Evolutionary conservation across 108 stramenopile genomes (phyloP).

Genomic region (Epithemia pelagica): DNA sequence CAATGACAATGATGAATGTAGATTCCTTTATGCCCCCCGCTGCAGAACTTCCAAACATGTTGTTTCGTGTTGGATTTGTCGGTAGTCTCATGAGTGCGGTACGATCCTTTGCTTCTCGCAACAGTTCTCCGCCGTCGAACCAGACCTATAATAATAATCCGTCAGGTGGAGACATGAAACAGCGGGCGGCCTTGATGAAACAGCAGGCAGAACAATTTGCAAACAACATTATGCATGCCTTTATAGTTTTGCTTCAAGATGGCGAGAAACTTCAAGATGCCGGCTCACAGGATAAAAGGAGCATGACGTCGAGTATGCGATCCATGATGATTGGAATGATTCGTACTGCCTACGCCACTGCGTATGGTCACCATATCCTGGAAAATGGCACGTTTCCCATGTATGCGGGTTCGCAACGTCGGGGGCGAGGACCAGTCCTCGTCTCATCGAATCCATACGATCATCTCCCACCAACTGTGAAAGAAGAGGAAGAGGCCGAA

Average conservation of each 20-base stretch:
- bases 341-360: not conserved
- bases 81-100: conserved; percentile 46
- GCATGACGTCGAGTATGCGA: too few relatives aligned
- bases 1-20: not conserved
- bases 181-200: conserved; percentile 11
- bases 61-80: conserved; percentile 53
- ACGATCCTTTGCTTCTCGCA: conserved; percentile 4
- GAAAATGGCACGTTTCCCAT: not conserved
- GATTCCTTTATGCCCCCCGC: conserved; percentile 3
- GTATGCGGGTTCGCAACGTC: not conserved
- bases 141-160: conserved; percentile 12
- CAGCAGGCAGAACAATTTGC: conserved; percentile 23
- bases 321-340: not conserved
- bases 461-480: conserved; percentile 16
- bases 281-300: not conserved
- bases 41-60: conserved; percentile 1
- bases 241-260: conserved; percentile 4
- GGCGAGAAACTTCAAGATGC: not conserved
- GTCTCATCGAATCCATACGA: conserved; percentile 43
- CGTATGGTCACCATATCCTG: not conserved
- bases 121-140: not conserved
- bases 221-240: conserved; percentile 18
- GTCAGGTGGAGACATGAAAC: conserved; percentile 1
- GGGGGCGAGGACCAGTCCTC: not conserved
- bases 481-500: conserved; percentile 5